Percentiles rank a stretch among this genome's conserved stretches.
Evolutionary conservation across 805 yeast genomes (phyloP).

Genomic region (Blastobotrys mokoenaii): DNA sequence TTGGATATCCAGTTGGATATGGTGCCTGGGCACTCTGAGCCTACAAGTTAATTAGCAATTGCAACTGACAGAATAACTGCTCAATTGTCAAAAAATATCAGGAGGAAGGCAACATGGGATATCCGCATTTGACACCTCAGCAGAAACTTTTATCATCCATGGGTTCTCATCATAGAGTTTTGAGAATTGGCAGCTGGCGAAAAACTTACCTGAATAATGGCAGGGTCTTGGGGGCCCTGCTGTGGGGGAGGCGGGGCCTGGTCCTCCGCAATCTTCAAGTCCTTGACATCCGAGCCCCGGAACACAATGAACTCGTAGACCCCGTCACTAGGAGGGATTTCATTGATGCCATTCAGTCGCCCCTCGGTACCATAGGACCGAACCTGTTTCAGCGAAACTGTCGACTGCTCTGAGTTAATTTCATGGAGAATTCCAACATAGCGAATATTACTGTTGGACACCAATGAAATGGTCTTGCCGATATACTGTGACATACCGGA

Average conservation of each 20-base stretch:
- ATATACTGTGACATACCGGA: constrained; percentile 76
- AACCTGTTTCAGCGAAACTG: constrained; percentile 75
- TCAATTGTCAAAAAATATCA: too few species aligned
- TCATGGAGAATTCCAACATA: constrained; percentile 84
- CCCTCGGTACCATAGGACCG: constrained; percentile 90
- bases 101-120: constrained; percentile 40
- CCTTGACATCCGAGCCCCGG: constrained; percentile 89
- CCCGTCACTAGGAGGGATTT: constrained; percentile 60
- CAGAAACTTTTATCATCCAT: constrained; percentile 23
- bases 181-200: neutral
- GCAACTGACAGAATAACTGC: too few species aligned
- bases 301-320: constrained; percentile 73
- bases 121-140: constrained; percentile 31
- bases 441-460: constrained; percentile 70
- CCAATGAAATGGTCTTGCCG: constrained; percentile 79
- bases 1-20: constrained; percentile 16
- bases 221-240: constrained; percentile 33
- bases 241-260: constrained; percentile 42
- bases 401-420: constrained; percentile 83
- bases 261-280: constrained; percentile 71
- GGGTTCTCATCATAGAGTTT: constrained; percentile 27
- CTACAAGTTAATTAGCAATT: constrained; percentile 5
- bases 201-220: constrained; percentile 19
- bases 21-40: constrained; percentile 18
- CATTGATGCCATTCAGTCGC: constrained; percentile 58